Conservation (phyloP, 2,329 filamentous ascomycete species). For the Fusarium sp. region DNA sequence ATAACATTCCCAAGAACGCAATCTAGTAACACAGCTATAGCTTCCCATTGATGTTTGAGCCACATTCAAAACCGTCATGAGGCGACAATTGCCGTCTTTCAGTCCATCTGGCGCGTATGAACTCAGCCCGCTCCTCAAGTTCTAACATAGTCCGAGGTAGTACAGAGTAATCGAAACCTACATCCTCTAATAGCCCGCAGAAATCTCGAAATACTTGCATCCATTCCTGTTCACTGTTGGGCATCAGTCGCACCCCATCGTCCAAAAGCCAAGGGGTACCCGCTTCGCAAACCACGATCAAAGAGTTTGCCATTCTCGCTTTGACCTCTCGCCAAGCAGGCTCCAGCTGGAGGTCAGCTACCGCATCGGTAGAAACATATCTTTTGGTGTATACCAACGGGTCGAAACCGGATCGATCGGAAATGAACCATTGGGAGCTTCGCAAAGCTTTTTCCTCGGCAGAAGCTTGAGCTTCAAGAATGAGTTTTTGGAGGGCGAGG, state of each 20-base stretch:
- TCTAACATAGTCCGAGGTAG: slow-evolving; percentile 10
- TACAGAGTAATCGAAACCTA: slow-evolving; percentile 14
- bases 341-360: slow-evolving; percentile 27
- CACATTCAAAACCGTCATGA: accelerated
- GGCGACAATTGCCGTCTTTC: not conserved
- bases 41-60: not conserved
- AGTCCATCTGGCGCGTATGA: slow-evolving; percentile 13
- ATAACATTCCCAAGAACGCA: accelerated
- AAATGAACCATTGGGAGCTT: slow-evolving; percentile 51
- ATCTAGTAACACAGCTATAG: not conserved
- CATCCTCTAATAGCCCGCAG: slow-evolving; percentile 7
- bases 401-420: slow-evolving; percentile 58
- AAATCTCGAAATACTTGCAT: slow-evolving; percentile 16
- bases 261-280: slow-evolving; percentile 27
- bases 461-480: slow-evolving; percentile 52
- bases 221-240: slow-evolving; percentile 12
- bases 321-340: slow-evolving; percentile 48
- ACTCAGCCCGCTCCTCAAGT: slow-evolving; percentile 3
- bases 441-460: slow-evolving; percentile 45
- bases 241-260: slow-evolving; percentile 36
- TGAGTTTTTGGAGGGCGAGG: slow-evolving; percentile 50
- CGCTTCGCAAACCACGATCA: slow-evolving; percentile 55
- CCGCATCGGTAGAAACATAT: slow-evolving; percentile 47
- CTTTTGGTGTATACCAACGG: slow-evolving; percentile 54
- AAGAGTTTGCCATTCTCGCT: slow-evolving; percentile 48